Base-by-base conservation (phyloP, 2,329 filamentous ascomycete genomes). In the Alternaria alternata region DNA sequence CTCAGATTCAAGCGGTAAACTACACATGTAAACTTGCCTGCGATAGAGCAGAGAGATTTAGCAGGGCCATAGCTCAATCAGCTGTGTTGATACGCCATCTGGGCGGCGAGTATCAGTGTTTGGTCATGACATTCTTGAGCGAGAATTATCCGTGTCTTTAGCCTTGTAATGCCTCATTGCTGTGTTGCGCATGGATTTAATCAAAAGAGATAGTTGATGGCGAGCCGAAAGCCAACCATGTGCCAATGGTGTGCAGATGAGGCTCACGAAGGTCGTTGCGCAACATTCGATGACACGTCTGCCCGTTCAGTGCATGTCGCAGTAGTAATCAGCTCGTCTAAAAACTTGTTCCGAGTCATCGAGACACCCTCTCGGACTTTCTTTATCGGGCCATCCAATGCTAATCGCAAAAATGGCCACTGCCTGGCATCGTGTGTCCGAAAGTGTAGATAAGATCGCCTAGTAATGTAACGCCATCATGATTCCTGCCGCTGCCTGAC, bases 1-100 rank as follows among this genome's bases (percentile, higher is more conserved):
- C 16, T 58, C n/a, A 58, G 42, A 24, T 58, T 58, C 41, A 54
- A 46, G 22, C 11, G 18, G 12, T 16, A 48, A 14, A 30, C 12
- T 14, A 22, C 46, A 14, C 18, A 36, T 36, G 30, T n/a, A 12
- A 12, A 11, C 16, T 48, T 36, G 30, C 46, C 20, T 48, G 8
- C 28, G 12, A 5, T 20, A 36, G 3, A 14, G 18, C 7, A n/a
- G 7, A 36, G 4, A 7, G 2, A 5, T 24, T 22, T 7, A 24
- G 16, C 1, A 7, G 12, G 7, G 20, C 46, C 12, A 48, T n/a
- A 24, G 9, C 12, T 4, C 12, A 28, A 12, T n/a, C 18, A 5
- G 14, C 12, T 12, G 14, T 4, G 20, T 36, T 18, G 14, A 11
- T 36, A 34, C 30, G 30, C 18, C 22, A 8, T 24, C 18, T 24